Evolutionary conservation across 2,329 filamentous ascomycete species (phyloP).

Genomic region (Graphilbum sp.): DNA sequence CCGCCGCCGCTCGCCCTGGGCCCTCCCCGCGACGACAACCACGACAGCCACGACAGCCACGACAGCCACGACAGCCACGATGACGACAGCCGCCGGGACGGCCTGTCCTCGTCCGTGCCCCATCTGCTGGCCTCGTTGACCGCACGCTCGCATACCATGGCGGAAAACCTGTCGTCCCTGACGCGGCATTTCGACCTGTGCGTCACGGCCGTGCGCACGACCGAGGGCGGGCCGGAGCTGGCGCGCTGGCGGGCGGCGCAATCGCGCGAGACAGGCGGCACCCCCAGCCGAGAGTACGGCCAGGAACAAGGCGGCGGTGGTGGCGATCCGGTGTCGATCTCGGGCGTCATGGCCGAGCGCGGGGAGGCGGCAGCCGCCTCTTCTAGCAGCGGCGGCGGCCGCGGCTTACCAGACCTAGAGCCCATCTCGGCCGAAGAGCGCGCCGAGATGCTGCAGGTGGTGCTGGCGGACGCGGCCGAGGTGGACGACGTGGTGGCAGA

Average conservation of each 20-base stretch:
- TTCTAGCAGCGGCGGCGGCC: not conserved
- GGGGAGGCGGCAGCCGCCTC: slow-evolving; percentile 23
- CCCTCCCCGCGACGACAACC: slow-evolving; percentile 9
- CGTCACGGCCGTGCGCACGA: slow-evolving; percentile 78
- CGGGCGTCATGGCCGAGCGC: slow-evolving; percentile 46
- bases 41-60: too few species aligned
- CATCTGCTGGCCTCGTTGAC: slow-evolving; percentile 47
- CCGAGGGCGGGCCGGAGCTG: slow-evolving; percentile 59
- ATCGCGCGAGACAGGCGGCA: not conserved
- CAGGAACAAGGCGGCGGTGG: slow-evolving; percentile 26
- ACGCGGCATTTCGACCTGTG: slow-evolving; percentile 87
- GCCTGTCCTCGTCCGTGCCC: slow-evolving; percentile 22
- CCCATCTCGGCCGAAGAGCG: slow-evolving; percentile 63
- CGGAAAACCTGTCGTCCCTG: slow-evolving; percentile 60
- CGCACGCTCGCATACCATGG: slow-evolving; percentile 66
- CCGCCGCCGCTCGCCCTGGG: slow-evolving; percentile 8
- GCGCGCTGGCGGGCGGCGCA: slow-evolving; percentile 48
- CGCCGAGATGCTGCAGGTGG: slow-evolving; percentile 65
- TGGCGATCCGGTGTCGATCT: slow-evolving; percentile 36
- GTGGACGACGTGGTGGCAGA: slow-evolving; percentile 51
- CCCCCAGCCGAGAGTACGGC: slow-evolving; percentile 26
- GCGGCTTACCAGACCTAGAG: slow-evolving; percentile 31
- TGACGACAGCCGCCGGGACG: too few species aligned
- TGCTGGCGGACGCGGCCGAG: slow-evolving; percentile 53
- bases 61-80: too few species aligned